A percentile compares a stretch with the other conserved stretches of the same genome.
These are phyloP conservation scores for Vaccinium darrowii DNA, from an alignment of 148 eudicot species.

Conservation along the genomic window DNA sequence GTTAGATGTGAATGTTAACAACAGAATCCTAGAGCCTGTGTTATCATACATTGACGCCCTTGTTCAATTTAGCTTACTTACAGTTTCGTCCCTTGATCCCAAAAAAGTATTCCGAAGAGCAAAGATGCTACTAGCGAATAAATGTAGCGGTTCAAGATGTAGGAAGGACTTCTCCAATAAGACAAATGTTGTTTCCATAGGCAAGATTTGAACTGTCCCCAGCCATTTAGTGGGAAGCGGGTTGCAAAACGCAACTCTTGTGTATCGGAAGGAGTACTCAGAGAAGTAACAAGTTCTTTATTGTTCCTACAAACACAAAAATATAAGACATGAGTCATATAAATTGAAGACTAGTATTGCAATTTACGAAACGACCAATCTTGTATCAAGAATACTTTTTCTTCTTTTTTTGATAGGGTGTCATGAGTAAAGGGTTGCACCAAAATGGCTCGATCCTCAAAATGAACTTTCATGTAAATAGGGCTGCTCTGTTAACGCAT, in stretches of 20 bases:
- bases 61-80: neutral
- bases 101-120: conserved; percentile 34
- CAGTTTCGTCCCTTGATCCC: conserved; percentile 62
- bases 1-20: neutral
- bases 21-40: neutral
- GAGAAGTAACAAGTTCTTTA: neutral
- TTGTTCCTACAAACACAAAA: neutral
- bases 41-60: neutral
- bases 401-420: neutral
- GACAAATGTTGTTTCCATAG: conserved; percentile 4
- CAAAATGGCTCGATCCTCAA: neutral
- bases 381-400: neutral
- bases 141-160: neutral
- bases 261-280: neutral
- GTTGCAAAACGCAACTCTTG: neutral
- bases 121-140: neutral
- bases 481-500: neutral
- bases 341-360: neutral
- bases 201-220: conserved; percentile 2
- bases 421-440: neutral
- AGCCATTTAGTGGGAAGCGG: neutral
- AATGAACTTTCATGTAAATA: neutral
- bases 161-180: conserved; percentile 1
- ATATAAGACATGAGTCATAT: neutral
- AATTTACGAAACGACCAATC: neutral